Evolutionary conservation across 352 stramenopile genomes (phyloP), one percentile per base, ranked within the genome.

Genomic region (Pythium sukuiense): DNA sequence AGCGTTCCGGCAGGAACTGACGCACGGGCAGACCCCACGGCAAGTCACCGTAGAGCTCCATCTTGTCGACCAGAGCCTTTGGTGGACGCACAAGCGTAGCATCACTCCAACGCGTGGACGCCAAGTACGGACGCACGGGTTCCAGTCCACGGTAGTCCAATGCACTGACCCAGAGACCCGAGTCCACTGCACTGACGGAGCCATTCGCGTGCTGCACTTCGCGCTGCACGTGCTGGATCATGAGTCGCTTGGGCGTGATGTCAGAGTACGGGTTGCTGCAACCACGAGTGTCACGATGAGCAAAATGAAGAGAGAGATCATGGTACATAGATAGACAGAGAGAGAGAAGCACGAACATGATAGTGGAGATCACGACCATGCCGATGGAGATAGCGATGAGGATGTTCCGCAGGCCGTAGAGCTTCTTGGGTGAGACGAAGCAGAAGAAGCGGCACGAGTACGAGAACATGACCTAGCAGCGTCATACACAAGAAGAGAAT

Each of bases 231-330:
- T 93, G 85, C 63, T 91, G 83, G 4, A 93, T 37, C 61, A 83
- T 83, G 27, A 90, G 6, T 20, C 83, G 79, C 67, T 91, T 93
- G 14, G 85, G 85, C 27, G 80, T 90, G 27, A 80, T 67, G 30
- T 80, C 69, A 12, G 85, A 88, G 71, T 93, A 93, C n/a, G 85
- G 79, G 55, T 93, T 91, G 16, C 84, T 93, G 41, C 18, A 24
- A 27, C 18, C 6, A 24, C 6, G 55, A 13, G 27, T n/a, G 20
- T 37, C 27, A 27, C 18, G 16, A 66, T 63, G 6, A 29, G 49
- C 32, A 37, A 26, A 45, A 49, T 39, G 14, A 43, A 54, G 13
- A 55, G 6, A 26, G 35, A 3, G 45, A 54, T 7, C 6, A n/a
- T n/a, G n/a, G n/a, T n/a, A n/a, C n/a, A n/a, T n/a, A n/a, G n/a